A percentile compares a stretch with the other conserved stretches of the same genome.
phyloP scores from a whole-genome alignment of 768 basidiomycete genomes.

The Tylopilus intermedius region DNA sequence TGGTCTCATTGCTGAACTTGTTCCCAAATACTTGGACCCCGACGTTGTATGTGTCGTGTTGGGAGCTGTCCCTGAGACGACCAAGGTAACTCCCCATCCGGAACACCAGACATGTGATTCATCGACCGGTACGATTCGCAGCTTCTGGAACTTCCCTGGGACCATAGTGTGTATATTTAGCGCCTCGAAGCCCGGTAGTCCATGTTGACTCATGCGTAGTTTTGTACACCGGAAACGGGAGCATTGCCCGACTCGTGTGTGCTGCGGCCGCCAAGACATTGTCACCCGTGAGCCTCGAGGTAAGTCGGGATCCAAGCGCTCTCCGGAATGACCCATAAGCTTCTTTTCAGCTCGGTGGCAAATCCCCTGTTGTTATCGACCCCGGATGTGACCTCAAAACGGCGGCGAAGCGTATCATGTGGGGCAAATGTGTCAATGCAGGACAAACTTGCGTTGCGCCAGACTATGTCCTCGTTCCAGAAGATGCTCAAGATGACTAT shows the following conservation, averaged over 20 bases:
- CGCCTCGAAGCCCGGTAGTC: neutral
- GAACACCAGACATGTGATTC: neutral
- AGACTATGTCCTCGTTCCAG: constrained; percentile 48
- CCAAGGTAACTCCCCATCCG: constrained; percentile 36
- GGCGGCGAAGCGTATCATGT: constrained; percentile 67
- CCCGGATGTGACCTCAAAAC: constrained; percentile 59
- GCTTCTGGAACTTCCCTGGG: constrained; percentile 73
- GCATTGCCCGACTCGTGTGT: constrained; percentile 64
- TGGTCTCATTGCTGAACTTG: constrained; percentile 56
- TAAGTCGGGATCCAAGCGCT: constrained; percentile 17
- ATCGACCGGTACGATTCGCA: constrained; percentile 20
- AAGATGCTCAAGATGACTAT: constrained; percentile 37
- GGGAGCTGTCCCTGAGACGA: constrained; percentile 61
- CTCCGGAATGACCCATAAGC: neutral
- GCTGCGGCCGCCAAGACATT: constrained; percentile 72
- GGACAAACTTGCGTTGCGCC: constrained; percentile 74
- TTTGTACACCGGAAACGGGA: constrained; percentile 55
- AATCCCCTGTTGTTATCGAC: constrained; percentile 73
- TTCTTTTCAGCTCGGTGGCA: constrained; percentile 54
- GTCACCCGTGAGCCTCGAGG: constrained; percentile 61
- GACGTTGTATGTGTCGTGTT: constrained; percentile 63
- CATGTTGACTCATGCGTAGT: constrained; percentile 19
- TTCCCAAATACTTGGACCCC: constrained; percentile 72
- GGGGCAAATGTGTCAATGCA: constrained; percentile 76
- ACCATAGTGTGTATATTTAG: constrained; percentile 39